Conservation (phyloP, 75 land plant species). For the Picea sitchensis region DNA sequence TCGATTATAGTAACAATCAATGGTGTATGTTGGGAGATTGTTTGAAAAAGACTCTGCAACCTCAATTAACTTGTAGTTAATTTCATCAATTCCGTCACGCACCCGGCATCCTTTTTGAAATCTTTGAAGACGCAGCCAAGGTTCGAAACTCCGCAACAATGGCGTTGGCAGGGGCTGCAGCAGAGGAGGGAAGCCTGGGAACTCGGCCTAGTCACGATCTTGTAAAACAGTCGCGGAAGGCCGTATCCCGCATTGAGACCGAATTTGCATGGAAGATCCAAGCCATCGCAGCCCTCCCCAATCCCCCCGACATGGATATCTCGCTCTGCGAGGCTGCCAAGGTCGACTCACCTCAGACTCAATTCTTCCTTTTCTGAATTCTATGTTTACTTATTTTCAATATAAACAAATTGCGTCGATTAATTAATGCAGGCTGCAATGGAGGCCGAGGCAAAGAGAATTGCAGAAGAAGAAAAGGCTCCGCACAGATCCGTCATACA, state of each 20-base stretch:
- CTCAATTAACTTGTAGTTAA: too few species aligned
- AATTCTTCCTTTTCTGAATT: too few species aligned
- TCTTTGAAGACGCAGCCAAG: too few species aligned
- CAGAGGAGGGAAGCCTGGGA: not conserved
- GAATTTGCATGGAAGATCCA: not conserved
- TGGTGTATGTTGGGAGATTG: too few species aligned
- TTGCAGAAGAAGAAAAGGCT: conserved; percentile 5
- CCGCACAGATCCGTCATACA: too few species aligned
- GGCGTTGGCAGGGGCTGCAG: not conserved
- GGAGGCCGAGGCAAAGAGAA: not conserved
- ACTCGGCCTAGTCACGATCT: not conserved
- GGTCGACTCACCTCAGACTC: not conserved
- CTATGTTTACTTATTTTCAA: too few species aligned
- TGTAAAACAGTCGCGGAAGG: not conserved
- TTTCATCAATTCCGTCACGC: too few species aligned
- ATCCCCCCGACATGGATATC: not conserved
- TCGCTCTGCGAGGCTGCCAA: not conserved
- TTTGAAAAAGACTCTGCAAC: too few species aligned
- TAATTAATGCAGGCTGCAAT: not conserved
- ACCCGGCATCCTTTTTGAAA: too few species aligned
- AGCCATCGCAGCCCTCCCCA: not conserved
- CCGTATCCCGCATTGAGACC: not conserved
- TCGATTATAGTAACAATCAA: too few species aligned
- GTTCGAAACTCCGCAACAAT: not conserved
- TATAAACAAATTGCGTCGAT: too few species aligned